Percentiles rank a stretch among this genome's conserved stretches.
Conservation (phyloP, 2,329 filamentous ascomycete genomes). For the Diaporthe citriasiana region DNA sequence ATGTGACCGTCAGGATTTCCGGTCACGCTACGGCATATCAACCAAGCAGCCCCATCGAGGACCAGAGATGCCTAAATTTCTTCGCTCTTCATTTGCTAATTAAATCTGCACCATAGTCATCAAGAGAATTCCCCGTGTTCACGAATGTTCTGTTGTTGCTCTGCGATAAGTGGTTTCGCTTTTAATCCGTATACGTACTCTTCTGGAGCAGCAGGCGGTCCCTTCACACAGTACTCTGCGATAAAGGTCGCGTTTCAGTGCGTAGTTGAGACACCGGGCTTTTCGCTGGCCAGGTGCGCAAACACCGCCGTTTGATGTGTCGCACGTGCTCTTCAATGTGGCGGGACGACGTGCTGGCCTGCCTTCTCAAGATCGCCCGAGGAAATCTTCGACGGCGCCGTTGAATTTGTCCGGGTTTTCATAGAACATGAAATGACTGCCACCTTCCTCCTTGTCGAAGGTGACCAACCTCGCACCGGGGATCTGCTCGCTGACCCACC, state of each 20-base stretch:
- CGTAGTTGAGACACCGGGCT: not conserved
- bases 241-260: not conserved
- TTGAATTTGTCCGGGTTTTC: constrained; percentile 53
- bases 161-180: too few relatives aligned
- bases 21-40: too few relatives aligned
- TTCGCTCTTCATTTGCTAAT: not conserved
- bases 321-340: not conserved
- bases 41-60: too few relatives aligned
- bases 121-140: too few relatives aligned
- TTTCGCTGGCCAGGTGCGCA: too few relatives aligned
- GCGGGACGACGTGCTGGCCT: not conserved
- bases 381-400: constrained; percentile 49
- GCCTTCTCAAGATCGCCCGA: not conserved
- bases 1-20: not conserved
- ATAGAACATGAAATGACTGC: constrained; percentile 53
- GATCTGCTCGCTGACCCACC: constrained; percentile 50
- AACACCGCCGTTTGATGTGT: not conserved
- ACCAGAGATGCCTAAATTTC: too few relatives aligned
- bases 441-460: constrained; percentile 51
- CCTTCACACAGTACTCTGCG: too few relatives aligned
- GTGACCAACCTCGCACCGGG: constrained; percentile 45
- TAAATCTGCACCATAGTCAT: too few relatives aligned
- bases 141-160: not conserved
- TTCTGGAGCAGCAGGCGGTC: too few relatives aligned
- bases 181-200: too few relatives aligned